Evolutionary conservation across 805 yeast genomes (phyloP), one percentile per base, ranked within the genome.

Genomic region (Metschnikowia cerradonensis): DNA sequence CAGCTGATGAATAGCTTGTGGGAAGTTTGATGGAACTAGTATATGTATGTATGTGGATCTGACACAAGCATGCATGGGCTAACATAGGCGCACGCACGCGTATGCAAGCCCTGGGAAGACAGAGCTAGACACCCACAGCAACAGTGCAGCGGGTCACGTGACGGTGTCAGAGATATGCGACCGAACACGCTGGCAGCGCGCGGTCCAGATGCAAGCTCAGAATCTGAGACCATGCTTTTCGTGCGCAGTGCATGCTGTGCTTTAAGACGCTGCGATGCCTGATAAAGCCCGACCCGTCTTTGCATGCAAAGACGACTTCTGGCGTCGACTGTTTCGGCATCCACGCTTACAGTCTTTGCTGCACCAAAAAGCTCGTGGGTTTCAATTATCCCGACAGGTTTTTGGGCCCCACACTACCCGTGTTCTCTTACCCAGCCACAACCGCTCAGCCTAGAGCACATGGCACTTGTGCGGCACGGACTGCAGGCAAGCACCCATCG

Each of bases 201-300:
- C 26, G 45, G 38, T 14, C 43, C 31, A 15, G 26, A 42, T 42
- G 45, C 45, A 42, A 40, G 26, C 45, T 17, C 38, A 32, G 22
- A 20, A 42, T 42, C 45, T 42, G 38, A n/a, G 31, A 33, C 45
- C 45, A 33, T 34, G 45, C 45, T 42, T 39, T 39, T 40, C 34
- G 37, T 42, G 45, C 45, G 45, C 45, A 42, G 45, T 33, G 45
- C 45, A 34, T 42, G 45, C 45, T 34, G 45, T 40, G 43, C 33
- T 32, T 42, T 33, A 33, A 42, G 45, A 34, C 36, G 36, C 34
- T 32, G 31, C 45, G 37, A 14, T 32, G 45, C 32, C 36, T 14
- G 34, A 13, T 15, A 23, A 39, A 39, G 22, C 4, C 34, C 13
- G 17, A 15, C 5, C 19, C 10, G 33, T 17, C 34, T 15, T 15